Evolutionary conservation across 345 rosid genomes (phyloP).

Genomic region (Litchi chinensis): DNA sequence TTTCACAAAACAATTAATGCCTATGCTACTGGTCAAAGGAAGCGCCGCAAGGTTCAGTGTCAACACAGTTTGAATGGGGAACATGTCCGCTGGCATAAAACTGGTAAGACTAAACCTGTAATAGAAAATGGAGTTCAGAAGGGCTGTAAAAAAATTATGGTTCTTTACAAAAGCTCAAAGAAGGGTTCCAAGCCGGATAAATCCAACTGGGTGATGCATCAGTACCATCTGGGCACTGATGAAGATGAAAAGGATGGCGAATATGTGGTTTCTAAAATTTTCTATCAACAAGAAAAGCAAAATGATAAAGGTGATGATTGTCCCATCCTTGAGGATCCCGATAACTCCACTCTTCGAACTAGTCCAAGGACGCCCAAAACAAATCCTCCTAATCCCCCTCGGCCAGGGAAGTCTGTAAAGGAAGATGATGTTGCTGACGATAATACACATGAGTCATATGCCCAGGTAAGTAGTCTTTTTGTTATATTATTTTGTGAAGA

Average conservation of each 20-base stretch:
- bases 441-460: conserved; percentile 16
- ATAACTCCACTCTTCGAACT: conserved; percentile 38
- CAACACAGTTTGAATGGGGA: conserved; percentile 47
- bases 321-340: conserved; percentile 37
- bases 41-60: conserved; percentile 77
- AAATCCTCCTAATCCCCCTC: conserved; percentile 62
- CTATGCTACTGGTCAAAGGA: conserved; percentile 86
- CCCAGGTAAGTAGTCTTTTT: conserved; percentile 37
- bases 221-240: conserved; percentile 79
- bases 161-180: conserved; percentile 74
- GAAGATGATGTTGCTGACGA: conserved; percentile 36
- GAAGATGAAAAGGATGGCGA: conserved; percentile 75
- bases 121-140: conserved; percentile 56
- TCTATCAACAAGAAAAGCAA: conserved; percentile 60
- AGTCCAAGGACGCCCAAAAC: conserved; percentile 78
- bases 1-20: conserved; percentile 80
- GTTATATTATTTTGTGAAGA: neutral
- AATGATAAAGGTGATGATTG: conserved; percentile 34
- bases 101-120: conserved; percentile 81
- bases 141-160: conserved; percentile 95
- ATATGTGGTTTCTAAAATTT: conserved; percentile 76
- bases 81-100: conserved; percentile 95
- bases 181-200: conserved; percentile 73
- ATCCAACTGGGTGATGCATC: conserved; percentile 88
- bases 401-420: conserved; percentile 28